Evolutionary conservation across 768 basidiomycete genomes (phyloP).

Genomic region (Kwoniella bestiolae): DNA sequence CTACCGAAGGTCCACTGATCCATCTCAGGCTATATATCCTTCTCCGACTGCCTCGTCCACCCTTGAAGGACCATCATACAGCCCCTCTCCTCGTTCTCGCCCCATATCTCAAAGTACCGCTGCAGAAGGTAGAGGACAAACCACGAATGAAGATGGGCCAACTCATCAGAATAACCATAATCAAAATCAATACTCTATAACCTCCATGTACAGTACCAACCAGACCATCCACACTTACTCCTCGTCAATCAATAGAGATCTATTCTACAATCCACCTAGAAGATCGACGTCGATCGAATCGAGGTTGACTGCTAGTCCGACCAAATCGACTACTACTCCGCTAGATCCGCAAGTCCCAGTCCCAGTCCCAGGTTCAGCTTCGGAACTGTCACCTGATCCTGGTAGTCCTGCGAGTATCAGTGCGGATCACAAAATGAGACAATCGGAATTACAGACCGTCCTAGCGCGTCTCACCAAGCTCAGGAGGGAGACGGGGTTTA

Average conservation of each 20-base stretch:
- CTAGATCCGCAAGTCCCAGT: too few relatives aligned
- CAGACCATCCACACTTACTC: background rate
- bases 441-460: constrained; percentile 7
- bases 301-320: background rate
- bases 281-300: background rate
- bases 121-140: background rate
- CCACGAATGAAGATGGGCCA: background rate
- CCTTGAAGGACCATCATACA: background rate
- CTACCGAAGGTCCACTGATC: constrained; percentile 1
- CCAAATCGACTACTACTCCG: background rate
- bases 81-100: background rate
- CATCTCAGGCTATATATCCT: constrained; percentile 1
- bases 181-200: background rate
- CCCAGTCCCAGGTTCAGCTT: too few relatives aligned
- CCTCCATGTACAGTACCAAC: background rate
- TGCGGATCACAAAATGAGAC: background rate
- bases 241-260: background rate
- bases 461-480: background rate
- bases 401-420: background rate
- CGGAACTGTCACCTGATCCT: too few relatives aligned
- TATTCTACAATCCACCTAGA: background rate
- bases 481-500: constrained; percentile 6
- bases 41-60: background rate
- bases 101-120: background rate
- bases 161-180: background rate